Conservation (phyloP, 805 yeast genomes). For the Yarrowia sp. region DNA sequence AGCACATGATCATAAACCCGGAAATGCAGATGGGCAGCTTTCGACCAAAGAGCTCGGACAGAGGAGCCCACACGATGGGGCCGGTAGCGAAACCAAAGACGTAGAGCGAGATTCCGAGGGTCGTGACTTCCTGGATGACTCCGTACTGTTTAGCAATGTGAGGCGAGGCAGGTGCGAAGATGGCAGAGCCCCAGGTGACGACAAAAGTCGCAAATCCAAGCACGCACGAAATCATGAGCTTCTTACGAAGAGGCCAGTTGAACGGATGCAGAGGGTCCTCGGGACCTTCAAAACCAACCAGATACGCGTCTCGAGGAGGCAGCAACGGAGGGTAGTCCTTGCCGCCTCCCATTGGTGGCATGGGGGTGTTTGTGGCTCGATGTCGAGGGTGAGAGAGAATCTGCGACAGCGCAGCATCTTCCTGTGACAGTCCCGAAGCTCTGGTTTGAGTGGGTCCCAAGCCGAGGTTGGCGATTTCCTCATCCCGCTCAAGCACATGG, state of each 20-base stretch:
- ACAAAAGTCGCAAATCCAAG: slow-evolving; percentile 52
- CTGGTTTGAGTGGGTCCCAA: background rate
- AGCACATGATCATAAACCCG: slow-evolving; percentile 54
- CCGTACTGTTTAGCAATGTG: slow-evolving; percentile 52
- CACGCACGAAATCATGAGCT: slow-evolving; percentile 45
- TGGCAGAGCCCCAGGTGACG: slow-evolving; percentile 78
- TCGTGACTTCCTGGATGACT: slow-evolving; percentile 66
- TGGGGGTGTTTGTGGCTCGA: slow-evolving; percentile 3
- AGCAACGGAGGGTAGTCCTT: slow-evolving; percentile 29
- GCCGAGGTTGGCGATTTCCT: background rate
- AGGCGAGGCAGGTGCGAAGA: slow-evolving; percentile 62
- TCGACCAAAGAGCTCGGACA: slow-evolving; percentile 77
- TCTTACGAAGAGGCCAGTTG: slow-evolving; percentile 60
- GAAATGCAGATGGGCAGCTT: slow-evolving; percentile 58
- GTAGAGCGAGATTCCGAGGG: slow-evolving; percentile 72
- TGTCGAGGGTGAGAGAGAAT: slow-evolving; percentile 11
- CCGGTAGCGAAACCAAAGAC: slow-evolving; percentile 95
- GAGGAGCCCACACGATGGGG: slow-evolving; percentile 86
- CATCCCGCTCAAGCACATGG: background rate
- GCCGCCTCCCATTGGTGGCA: slow-evolving; percentile 29
- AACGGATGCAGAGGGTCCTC: slow-evolving; percentile 77
- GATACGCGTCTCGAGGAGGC: slow-evolving; percentile 41
- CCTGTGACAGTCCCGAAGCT: background rate
- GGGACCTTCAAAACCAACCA: slow-evolving; percentile 67
- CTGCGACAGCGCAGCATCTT: background rate